Percentiles rank a stretch among this genome's conserved stretches.
Conservation (phyloP, 345 rosid genomes). For the Viola odorata region DNA sequence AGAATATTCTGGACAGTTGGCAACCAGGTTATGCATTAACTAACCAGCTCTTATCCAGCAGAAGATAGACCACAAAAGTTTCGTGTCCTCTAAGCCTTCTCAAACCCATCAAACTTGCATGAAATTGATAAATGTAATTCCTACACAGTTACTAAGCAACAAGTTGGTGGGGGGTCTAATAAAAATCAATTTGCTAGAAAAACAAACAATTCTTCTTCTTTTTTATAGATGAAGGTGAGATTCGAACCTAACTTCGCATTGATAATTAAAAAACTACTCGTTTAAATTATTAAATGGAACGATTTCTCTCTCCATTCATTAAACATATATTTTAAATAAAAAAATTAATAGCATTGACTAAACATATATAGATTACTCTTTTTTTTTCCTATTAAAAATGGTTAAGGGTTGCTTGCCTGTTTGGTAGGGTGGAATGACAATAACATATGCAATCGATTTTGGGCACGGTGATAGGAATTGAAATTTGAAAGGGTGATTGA, state of each 20-base stretch:
- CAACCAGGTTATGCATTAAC: slow-evolving; percentile 16
- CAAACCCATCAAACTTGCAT: slow-evolving; percentile 5
- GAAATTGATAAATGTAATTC: neutral
- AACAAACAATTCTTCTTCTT: neutral
- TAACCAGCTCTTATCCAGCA: neutral
- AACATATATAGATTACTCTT: neutral
- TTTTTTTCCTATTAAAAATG: too few species aligned
- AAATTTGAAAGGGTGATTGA: neutral
- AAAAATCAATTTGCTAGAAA: neutral
- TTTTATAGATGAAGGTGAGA: neutral
- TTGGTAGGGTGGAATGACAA: neutral
- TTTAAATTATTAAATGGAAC: too few species aligned
- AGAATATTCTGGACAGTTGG: neutral
- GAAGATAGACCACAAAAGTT: slow-evolving; percentile 21
- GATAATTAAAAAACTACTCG: too few species aligned
- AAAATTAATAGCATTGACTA: neutral
- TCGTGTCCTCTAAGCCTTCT: slow-evolving; percentile 16
- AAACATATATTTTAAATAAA: too few species aligned
- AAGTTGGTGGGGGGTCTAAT: neutral
- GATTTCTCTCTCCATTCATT: too few species aligned
- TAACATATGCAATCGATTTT: neutral
- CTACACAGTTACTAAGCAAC: neutral
- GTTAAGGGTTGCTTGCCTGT: neutral
- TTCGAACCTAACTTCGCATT: neutral
- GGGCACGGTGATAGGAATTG: neutral